phyloP scores from a whole-genome alignment of 1,139 yeast genomes.

The Blastobotrys illinoisensis region DNA sequence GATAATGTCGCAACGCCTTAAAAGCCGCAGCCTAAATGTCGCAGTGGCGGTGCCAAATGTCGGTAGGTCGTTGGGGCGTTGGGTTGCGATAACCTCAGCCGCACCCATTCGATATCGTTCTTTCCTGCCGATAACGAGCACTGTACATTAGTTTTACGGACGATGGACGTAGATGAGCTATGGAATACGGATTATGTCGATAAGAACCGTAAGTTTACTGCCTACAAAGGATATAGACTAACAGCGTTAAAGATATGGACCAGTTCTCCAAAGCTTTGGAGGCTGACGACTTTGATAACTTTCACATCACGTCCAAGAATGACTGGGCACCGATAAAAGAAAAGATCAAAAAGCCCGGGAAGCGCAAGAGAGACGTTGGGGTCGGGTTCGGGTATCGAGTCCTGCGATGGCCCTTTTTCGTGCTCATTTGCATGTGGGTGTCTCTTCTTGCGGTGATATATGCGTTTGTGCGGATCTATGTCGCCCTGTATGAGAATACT shows the following conservation, averaged over 20 bases:
- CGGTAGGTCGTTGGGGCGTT: not conserved
- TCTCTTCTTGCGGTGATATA: conserved; percentile 45
- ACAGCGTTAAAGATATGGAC: conserved; percentile 26
- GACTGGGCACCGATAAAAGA: conserved; percentile 64
- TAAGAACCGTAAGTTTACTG: conserved; percentile 29
- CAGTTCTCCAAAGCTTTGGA: conserved; percentile 31
- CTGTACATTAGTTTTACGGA: not conserved
- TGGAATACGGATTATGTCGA: conserved; percentile 25
- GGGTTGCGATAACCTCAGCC: not conserved
- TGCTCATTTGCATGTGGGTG: conserved; percentile 52
- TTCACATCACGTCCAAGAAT: conserved; percentile 49
- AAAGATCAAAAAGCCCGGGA: conserved; percentile 5
- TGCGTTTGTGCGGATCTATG: conserved; percentile 51
- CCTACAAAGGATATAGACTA: not conserved
- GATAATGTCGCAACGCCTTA: too few species aligned
- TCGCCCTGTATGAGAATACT: conserved; percentile 56
- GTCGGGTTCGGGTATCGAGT: conserved; percentile 46
- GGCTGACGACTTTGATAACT: conserved; percentile 18
- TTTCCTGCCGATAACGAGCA: not conserved
- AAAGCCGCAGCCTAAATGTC: not conserved
- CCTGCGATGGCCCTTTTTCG: conserved; percentile 61
- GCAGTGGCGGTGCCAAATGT: not conserved
- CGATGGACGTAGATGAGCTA: not conserved
- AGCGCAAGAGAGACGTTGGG: conserved; percentile 16
- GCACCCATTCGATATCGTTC: not conserved